A percentile compares a stretch with the other conserved stretches of the same genome.
phyloP scores from a whole-genome alignment of 2,329 filamentous ascomycete species.

The Fusarium musae region DNA sequence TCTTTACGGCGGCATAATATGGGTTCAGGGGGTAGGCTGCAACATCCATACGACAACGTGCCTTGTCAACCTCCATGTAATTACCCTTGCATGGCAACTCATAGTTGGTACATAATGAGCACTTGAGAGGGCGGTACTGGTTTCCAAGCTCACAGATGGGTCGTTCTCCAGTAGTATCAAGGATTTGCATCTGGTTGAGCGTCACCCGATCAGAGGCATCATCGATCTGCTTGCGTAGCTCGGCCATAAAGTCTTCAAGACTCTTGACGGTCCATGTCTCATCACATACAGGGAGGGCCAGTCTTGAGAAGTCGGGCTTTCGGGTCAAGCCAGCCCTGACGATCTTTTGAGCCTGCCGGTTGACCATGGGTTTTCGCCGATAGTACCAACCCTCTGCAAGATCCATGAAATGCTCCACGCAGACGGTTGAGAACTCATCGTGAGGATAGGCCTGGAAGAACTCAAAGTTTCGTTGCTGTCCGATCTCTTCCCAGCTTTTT shows the following conservation, averaged over 20 bases:
- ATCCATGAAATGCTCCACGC: conserved; percentile 16
- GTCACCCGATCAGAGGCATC: not conserved
- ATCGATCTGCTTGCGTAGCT: not conserved
- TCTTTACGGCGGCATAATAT: not conserved
- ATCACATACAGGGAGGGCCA: conserved; percentile 19
- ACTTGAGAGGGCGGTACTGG: not conserved
- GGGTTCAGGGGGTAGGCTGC: not conserved
- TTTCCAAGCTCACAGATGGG: conserved; percentile 11
- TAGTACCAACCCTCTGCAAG: conserved; percentile 30
- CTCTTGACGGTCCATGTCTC: conserved; percentile 9
- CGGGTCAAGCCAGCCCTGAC: not conserved
- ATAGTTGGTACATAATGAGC: conserved; percentile 1
- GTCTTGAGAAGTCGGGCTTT: conserved; percentile 8
- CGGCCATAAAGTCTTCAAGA: not conserved
- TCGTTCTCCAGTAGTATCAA: not conserved
- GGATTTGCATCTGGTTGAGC: not conserved
- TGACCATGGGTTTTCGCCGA: conserved; percentile 1
- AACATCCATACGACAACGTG: not conserved
- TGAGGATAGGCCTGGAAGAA: conserved; percentile 37
- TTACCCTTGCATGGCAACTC: not conserved
- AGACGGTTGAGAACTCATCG: conserved; percentile 29
- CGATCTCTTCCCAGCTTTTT: not conserved
- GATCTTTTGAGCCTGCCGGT: not conserved
- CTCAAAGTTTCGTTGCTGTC: conserved; percentile 4
- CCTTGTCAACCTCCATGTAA: not conserved